Evolutionary conservation across 73 alveolate genomes (phyloP).

Genomic region (Tetrahymena elliotti): DNA sequence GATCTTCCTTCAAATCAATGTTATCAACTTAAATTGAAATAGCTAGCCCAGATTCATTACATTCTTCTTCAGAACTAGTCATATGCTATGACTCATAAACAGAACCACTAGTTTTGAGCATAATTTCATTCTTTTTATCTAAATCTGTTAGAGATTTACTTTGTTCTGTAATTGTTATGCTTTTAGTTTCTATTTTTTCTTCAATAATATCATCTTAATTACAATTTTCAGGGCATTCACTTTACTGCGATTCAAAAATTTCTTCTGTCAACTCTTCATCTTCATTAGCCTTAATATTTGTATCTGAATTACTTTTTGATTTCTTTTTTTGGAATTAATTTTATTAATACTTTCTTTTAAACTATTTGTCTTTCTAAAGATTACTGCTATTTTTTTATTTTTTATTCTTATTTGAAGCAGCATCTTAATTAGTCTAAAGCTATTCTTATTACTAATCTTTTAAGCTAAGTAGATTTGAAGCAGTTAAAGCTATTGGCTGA

Average conservation of each 20-base stretch:
- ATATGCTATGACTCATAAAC: neutral
- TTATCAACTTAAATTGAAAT: neutral
- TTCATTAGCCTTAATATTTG: neutral
- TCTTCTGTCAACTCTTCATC: neutral
- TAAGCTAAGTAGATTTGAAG: neutral
- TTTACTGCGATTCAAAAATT: neutral
- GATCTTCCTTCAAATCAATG: neutral
- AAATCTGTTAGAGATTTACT: neutral
- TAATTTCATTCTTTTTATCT: neutral
- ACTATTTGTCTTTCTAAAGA: neutral
- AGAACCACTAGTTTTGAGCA: neutral
- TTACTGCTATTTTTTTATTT: neutral
- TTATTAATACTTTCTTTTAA: neutral
- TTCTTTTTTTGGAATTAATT: neutral
- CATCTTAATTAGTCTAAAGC: neutral
- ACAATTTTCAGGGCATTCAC: neutral
- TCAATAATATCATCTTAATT: neutral
- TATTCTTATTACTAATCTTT: neutral
- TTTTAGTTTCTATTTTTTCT: neutral
- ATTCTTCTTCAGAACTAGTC: neutral
- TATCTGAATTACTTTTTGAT: neutral
- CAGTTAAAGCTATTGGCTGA: neutral
- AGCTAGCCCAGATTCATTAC: neutral
- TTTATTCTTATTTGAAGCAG: neutral
- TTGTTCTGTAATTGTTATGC: neutral